Base-by-base conservation (phyloP, 2,329 filamentous ascomycete species). In the Botrytis hyacinthi region DNA sequence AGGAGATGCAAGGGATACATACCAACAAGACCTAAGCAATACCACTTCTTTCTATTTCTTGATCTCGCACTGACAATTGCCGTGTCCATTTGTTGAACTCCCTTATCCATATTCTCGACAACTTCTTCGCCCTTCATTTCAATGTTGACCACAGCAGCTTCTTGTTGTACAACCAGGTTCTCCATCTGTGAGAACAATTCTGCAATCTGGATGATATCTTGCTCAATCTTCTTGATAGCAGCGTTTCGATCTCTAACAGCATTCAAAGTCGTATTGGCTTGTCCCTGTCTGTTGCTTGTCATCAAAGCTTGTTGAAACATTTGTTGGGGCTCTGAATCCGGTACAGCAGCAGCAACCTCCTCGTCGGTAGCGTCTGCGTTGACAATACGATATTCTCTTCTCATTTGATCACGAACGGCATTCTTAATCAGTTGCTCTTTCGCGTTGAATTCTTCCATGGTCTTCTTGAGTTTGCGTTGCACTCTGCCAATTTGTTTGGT, bases 141-240 rank as follows among this genome's bases (percentile, higher is more conserved):
- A 79, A 98, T 97, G 78, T 93, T 89, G 76, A 88, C 85, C 51
- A 98, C 90, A 44, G 92, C 87, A 26, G 88, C 90, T 79, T 97
- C 95, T 83, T 98, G 95, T 84, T 97, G 91, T 51, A 94, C 87
- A 75, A 98, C 91, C 68, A 97, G 86, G 46, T 91, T 90, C 78
- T 97, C 93, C 84, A 98, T 91, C 78, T 98, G 92, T 81, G 94
- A 89, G 89, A 98, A 97, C 72, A 98, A 86, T 83, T 96, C 90
- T 9, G 92, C 90, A 73, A 99, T 86, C 83, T 97, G 93, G 18
- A 93, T 90, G 88, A 98, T 93, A 81, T 97, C 93, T 80, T 89
- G 87, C 85, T 97, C 94, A 80, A 98, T 97, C 87, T 97, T 95
- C 83, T 94, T 89, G 78, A 99, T 92, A 60, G 93, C 94, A 70